Evolutionary conservation across 805 yeast genomes (phyloP).

Genomic region (Pichia rugopelliculosa): DNA sequence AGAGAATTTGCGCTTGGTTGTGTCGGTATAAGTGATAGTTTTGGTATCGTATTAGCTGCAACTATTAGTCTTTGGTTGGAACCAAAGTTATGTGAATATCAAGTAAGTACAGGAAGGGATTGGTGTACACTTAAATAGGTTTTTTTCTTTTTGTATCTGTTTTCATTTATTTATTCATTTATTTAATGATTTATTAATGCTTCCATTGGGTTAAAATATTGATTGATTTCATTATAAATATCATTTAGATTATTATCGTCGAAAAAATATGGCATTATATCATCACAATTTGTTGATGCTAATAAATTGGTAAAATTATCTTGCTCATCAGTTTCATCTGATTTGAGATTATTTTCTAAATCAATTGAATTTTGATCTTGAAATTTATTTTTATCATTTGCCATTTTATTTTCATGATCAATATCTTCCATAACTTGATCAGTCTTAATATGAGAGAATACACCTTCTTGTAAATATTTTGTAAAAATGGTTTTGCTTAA

Average conservation of each 20-base stretch:
- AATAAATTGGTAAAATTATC: neutral
- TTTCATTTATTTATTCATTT: neutral
- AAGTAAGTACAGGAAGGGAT: slow-evolving; percentile 62
- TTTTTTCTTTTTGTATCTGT: too few species aligned
- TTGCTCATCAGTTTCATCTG: neutral
- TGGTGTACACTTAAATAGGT: slow-evolving; percentile 52
- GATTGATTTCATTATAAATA: neutral
- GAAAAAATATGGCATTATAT: neutral
- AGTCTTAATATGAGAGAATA: neutral
- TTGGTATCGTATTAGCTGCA: slow-evolving; percentile 82
- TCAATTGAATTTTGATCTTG: neutral
- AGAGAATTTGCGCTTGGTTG: slow-evolving; percentile 79
- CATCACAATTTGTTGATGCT: neutral
- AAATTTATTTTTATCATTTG: neutral
- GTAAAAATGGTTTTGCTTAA: neutral
- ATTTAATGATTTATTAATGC: neutral
- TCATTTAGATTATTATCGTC: neutral
- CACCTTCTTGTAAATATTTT: slow-evolving; percentile 1
- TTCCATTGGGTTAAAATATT: neutral
- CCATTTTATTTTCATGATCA: neutral
- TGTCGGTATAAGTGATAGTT: slow-evolving; percentile 75
- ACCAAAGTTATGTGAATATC: slow-evolving; percentile 61
- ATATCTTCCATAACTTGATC: neutral
- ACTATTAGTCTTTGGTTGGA: slow-evolving; percentile 68
- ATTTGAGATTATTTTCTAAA: neutral